These are phyloP conservation scores for Pachyrhizus erosus DNA, from an alignment of 306 rosid genomes.

Conservation along the genomic window DNA sequence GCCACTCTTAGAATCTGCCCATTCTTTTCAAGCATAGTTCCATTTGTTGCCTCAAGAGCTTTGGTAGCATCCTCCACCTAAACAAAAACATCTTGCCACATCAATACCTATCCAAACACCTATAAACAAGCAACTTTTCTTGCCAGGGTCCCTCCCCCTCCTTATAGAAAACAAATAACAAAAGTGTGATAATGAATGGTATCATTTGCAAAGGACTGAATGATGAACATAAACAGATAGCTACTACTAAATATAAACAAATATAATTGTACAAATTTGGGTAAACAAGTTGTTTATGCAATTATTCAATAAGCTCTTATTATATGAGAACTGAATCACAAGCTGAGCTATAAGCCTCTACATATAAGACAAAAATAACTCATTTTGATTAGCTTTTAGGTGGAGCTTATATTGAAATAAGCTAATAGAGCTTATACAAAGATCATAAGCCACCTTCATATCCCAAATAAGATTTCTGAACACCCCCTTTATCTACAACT, in stretches of 20 bases:
- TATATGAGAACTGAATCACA: background rate
- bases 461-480: background rate
- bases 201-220: constrained; percentile 6
- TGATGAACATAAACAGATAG: background rate
- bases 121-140: background rate
- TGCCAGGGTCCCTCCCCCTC: background rate
- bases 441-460: background rate
- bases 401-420: background rate
- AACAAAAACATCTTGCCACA: constrained; percentile 20
- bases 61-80: constrained; percentile 96
- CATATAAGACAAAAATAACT: background rate
- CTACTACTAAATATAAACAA: background rate
- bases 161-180: background rate
- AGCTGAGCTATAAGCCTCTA: background rate
- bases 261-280: background rate
- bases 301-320: background rate
- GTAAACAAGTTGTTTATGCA: background rate
- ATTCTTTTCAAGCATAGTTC: constrained; percentile 87
- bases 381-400: background rate
- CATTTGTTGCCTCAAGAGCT: constrained; percentile 93
- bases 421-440: background rate
- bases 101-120: constrained; percentile 30
- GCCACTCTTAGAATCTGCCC: constrained; percentile 96
- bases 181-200: constrained; percentile 1
- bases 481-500: background rate